phyloP scores from a whole-genome alignment of 805 yeast species.

The Metschnikowia santaceciliae region DNA sequence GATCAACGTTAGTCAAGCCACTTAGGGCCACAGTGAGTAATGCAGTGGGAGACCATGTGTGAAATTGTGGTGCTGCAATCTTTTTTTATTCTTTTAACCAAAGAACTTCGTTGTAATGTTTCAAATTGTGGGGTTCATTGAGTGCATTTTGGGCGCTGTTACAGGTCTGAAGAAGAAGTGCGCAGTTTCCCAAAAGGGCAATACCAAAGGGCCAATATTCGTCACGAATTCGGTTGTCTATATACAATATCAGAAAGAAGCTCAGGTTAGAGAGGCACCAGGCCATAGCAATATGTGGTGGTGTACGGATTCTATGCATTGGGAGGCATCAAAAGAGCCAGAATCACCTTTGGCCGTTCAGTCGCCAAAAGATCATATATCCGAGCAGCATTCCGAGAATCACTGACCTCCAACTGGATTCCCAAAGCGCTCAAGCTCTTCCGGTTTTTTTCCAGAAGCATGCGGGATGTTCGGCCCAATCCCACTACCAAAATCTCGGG shows the following conservation, averaged over 20 bases:
- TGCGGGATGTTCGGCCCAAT: constrained; percentile 59
- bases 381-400: constrained; percentile 59
- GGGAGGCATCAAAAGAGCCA: constrained; percentile 70
- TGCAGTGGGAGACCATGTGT: no score
- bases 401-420: constrained; percentile 65
- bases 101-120: no score
- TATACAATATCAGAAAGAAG: not conserved
- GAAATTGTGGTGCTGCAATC: no score
- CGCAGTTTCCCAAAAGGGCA: no score
- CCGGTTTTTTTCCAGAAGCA: constrained; percentile 56
- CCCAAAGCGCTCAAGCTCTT: constrained; percentile 53
- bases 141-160: no score
- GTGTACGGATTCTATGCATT: constrained; percentile 32
- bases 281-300: not conserved
- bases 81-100: not conserved
- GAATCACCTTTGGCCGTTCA: constrained; percentile 72
- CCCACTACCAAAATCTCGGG: constrained; percentile 77
- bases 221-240: not conserved
- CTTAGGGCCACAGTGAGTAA: no score
- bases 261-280: not conserved
- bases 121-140: no score
- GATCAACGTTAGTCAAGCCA: no score
- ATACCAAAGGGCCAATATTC: no score
- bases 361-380: constrained; percentile 74
- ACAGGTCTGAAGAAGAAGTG: no score